Base-by-base conservation (phyloP, 139 green algal species). In the Auxenochlorella protothecoides region DNA sequence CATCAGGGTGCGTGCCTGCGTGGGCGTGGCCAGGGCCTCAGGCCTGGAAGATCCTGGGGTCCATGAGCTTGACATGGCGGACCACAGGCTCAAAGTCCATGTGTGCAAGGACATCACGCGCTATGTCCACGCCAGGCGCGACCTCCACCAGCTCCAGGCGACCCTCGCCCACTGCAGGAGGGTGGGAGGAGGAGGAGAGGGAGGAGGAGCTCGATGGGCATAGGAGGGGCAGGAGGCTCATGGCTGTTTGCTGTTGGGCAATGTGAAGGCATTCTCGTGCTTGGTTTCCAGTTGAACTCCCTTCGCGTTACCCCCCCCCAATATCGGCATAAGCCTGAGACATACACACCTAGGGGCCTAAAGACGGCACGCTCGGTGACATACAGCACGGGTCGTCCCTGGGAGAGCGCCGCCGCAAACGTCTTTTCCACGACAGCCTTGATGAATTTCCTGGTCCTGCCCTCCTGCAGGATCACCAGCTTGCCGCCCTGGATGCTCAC, bases 341-440 rank as follows among this genome's bases (percentile, higher is more conserved):
- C 27, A 44, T 44, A 44, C 27, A 44, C 27, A 44, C 27, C 27
- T 44, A 44, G 27, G 27, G 27, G 65, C 59, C 74, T 63, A 67
- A 84, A 84, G 3, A 84, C 82, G 14, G 80, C 80, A 16, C 80
- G 62, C 66, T 87, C 82, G 8, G 80, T 85, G 65, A 85, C 72
- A 59, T 79, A 82, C n/a, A 85, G 68, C 4, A 87, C 60, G 44
- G 14, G 51, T 0, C 76, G 70, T 8, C 75, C 69, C 56, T 71
- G 52, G 63, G 57, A 68, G 55, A 66, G 66, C 44, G 2, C 3
- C 4, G 53, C 79, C 13, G 66, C 73, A 79, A 83, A 83, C 13
- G 77, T 83, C 66, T 79, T 81, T 55, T 83, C 75, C 7, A 68
- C 53, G n/a, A 85, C 77, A 2, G 55, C 68, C 0, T 52, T 3